phyloP scores from a whole-genome alignment of 1,284 basidiomycete species.

The Cystobasidium slooffiae region DNA sequence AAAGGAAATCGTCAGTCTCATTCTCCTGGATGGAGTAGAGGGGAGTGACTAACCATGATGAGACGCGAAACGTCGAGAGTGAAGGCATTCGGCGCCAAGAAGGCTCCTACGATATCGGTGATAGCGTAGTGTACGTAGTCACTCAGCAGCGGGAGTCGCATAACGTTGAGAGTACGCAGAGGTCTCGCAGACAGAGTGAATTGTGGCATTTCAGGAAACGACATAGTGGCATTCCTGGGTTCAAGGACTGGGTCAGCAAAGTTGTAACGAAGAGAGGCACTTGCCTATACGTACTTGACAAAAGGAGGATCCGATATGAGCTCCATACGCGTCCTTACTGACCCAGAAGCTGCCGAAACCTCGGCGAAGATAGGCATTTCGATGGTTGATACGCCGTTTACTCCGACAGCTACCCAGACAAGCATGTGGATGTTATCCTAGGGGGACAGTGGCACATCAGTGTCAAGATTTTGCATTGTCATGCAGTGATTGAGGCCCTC shows the following conservation, averaged over 20 bases:
- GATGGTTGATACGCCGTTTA: conserved; percentile 13
- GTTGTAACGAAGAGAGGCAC: neutral
- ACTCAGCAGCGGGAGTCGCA: conserved; percentile 36
- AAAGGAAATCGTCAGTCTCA: neutral
- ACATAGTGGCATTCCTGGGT: conserved; percentile 27
- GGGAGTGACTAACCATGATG: conserved; percentile 10
- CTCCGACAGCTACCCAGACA: conserved; percentile 27
- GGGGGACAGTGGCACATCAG: neutral
- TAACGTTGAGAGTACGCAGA: conserved; percentile 30
- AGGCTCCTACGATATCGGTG: conserved; percentile 15
- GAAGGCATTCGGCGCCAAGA: conserved; percentile 39
- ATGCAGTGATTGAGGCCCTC: neutral
- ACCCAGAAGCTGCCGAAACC: conserved; percentile 23
- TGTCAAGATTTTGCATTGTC: no score
- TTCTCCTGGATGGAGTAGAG: neutral
- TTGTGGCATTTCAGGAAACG: conserved; percentile 34
- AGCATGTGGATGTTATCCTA: conserved; percentile 42
- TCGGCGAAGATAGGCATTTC: conserved; percentile 37
- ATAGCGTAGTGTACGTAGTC: conserved; percentile 35
- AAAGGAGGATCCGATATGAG: conserved; percentile 41
- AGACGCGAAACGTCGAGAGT: conserved; percentile 30
- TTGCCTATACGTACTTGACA: conserved; percentile 6
- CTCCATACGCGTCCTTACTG: conserved; percentile 18
- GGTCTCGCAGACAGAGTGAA: conserved; percentile 36
- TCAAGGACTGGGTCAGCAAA: neutral